Evolutionary conservation across 129 eudicot species (phyloP).

Genomic region (Helichrysum umbraculigerum): DNA sequence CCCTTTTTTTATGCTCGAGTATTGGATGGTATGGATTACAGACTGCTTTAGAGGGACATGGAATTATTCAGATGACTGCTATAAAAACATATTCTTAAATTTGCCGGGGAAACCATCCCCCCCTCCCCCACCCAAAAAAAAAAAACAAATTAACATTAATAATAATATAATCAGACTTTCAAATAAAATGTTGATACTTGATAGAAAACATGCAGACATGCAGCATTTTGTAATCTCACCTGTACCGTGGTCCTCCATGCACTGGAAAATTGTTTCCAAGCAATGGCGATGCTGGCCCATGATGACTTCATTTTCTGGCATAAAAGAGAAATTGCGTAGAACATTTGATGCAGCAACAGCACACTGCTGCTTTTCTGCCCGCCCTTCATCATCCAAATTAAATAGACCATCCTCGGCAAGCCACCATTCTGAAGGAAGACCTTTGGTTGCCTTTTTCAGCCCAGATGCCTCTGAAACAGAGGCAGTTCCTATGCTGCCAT

Average conservation of each 20-base stretch:
- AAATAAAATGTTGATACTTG: background rate
- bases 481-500: slow-evolving; percentile 58
- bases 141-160: too few species aligned
- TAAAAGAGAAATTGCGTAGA: slow-evolving; percentile 90
- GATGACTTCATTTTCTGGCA: slow-evolving; percentile 93
- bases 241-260: slow-evolving; percentile 82
- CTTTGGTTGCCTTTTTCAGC: slow-evolving; percentile 55
- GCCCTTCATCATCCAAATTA: slow-evolving; percentile 91
- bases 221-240: slow-evolving; percentile 43
- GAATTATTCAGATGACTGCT: background rate
- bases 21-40: background rate
- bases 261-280: slow-evolving; percentile 89
- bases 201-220: background rate
- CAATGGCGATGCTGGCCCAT: slow-evolving; percentile 99
- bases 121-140: too few species aligned
- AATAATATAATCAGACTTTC: background rate
- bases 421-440: slow-evolving; percentile 84
- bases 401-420: slow-evolving; percentile 93
- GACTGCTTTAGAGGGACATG: background rate
- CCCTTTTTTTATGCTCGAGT: background rate
- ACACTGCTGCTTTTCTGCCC: slow-evolving; percentile 93
- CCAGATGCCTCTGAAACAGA: slow-evolving; percentile 53
- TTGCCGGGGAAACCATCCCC: too few species aligned
- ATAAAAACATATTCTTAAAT: background rate
- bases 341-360: slow-evolving; percentile 98